A percentile compares a stretch with the other conserved stretches of the same genome.
Conservation (phyloP, 148 eudicot genomes). For the Silene latifolia region DNA sequence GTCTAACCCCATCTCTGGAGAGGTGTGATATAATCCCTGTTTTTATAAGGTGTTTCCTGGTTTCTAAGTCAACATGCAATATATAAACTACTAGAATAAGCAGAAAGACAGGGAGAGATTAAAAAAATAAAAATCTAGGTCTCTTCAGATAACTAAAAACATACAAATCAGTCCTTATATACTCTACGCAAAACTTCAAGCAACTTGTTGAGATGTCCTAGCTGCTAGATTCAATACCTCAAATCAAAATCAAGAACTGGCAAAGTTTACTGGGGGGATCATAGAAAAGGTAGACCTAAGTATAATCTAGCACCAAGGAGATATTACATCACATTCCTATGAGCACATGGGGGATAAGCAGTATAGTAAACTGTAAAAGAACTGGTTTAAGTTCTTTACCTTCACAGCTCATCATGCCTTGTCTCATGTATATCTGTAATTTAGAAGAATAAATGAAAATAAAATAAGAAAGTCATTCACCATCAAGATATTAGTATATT, state of each 20-base stretch:
- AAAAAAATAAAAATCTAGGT: neutral
- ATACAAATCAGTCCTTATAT: neutral
- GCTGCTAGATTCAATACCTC: neutral
- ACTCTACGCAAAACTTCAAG: neutral
- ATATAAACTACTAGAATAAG: neutral
- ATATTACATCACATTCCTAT: constrained; percentile 13
- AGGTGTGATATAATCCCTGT: neutral
- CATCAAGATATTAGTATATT: constrained; percentile 9
- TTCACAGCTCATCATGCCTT: constrained; percentile 44
- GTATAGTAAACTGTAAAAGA: neutral
- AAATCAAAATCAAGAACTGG: no score
- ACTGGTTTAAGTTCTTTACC: constrained; percentile 25
- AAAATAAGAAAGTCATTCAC: neutral
- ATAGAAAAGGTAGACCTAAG: neutral
- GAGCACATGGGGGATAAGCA: neutral
- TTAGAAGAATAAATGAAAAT: neutral
- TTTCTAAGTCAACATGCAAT: constrained; percentile 3
- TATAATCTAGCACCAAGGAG: neutral
- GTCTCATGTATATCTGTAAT: constrained; percentile 22
- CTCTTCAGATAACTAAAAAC: neutral
- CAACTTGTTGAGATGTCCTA: neutral
- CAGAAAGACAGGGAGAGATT: neutral
- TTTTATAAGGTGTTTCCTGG: neutral
- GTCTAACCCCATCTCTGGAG: neutral
- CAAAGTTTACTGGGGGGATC: neutral